Percentiles rank a stretch among this genome's conserved stretches.
phyloP scores from a whole-genome alignment of 495 filamentous ascomycete species.

The Entonaema liquescens region DNA sequence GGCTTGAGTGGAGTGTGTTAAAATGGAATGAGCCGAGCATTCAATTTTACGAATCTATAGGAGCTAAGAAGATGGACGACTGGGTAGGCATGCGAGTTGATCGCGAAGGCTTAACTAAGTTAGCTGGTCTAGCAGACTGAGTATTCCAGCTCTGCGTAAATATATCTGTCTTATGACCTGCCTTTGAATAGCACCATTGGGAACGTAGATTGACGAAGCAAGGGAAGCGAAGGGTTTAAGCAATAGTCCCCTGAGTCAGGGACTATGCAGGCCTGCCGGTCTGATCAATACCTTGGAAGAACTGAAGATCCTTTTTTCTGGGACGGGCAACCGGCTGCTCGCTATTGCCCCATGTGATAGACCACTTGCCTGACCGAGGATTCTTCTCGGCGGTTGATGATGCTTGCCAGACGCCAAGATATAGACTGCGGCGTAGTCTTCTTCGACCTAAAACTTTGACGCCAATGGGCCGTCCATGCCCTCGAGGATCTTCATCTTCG shows the following conservation, averaged over 20 bases:
- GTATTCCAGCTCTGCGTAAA: neutral
- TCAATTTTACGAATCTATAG: conserved; percentile 84
- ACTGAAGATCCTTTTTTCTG: conserved; percentile 27
- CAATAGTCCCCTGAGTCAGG: neutral
- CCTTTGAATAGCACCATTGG: neutral
- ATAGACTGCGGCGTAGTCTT: conserved; percentile 44
- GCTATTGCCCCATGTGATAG: conserved; percentile 49
- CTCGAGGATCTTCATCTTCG: conserved; percentile 49
- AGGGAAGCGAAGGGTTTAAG: neutral
- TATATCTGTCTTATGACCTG: neutral
- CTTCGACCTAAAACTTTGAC: conserved; percentile 33
- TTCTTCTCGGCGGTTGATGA: conserved; percentile 44
- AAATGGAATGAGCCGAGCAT: conserved; percentile 92
- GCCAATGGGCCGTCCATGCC: conserved; percentile 43
- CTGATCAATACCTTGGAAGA: conserved; percentile 45
- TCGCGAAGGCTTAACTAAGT: conserved; percentile 69
- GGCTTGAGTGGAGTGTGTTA: conserved; percentile 93
- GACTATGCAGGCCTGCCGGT: conserved; percentile 12
- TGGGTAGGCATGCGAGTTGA: conserved; percentile 95
- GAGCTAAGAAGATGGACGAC: conserved; percentile 82
- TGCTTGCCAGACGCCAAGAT: conserved; percentile 47
- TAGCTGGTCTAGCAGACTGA: conserved; percentile 61
- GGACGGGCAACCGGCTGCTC: conserved; percentile 25
- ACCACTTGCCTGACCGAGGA: conserved; percentile 35
- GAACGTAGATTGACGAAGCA: neutral